Base-by-base conservation (phyloP, 129 eudicot species). In the Smallanthus sonchifolius region DNA sequence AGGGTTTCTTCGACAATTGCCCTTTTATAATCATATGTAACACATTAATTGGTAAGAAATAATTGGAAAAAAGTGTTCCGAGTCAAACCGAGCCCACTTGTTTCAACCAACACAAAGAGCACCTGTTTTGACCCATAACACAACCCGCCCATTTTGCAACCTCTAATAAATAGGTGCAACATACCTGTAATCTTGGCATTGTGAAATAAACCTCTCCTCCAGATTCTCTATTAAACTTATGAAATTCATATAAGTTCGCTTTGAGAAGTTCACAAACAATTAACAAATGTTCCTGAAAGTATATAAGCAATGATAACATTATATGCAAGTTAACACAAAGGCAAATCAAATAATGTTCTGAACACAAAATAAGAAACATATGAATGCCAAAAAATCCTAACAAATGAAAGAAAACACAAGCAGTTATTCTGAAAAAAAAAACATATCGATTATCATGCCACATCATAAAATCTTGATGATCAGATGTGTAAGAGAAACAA, bases 131-230 rank as follows among this genome's bases (percentile, higher is more conserved):
- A 67, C 74, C 61, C 4, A 3, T 57, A 57, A 13, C 15, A 10
- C 57, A 32, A 32, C 77, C 35, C 30, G 0, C 59, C 44, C 69
- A 73, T 43, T 40, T 73, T 43, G 32, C 57, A 47, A 45, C 38
- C 78, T 61, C 28, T 62, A 19, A 45, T 35, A 35, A 74, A 73
- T 30, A 72, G 44, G 11, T 10, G 39, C 61, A 65, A 67, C 82
- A 54, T 75, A 94, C 99, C 99, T 94, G 99, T 71, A 94, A 87
- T 86, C 99, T 94, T 75, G 99, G 97, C 97, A 94, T 94, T 43
- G 99, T 90, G 79, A 94, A 94, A 85, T 94, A 94, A 77, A 94
- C 99, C 82, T 94, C 99, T 59, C 99, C 99, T 65, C 99, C 97
- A 76, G 99, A 94, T 86, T 94, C 99, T 79, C 99, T 80, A 81